phyloP scores from a whole-genome alignment of 495 filamentous ascomycete genomes.

The Hypoxylon subgilvum region DNA sequence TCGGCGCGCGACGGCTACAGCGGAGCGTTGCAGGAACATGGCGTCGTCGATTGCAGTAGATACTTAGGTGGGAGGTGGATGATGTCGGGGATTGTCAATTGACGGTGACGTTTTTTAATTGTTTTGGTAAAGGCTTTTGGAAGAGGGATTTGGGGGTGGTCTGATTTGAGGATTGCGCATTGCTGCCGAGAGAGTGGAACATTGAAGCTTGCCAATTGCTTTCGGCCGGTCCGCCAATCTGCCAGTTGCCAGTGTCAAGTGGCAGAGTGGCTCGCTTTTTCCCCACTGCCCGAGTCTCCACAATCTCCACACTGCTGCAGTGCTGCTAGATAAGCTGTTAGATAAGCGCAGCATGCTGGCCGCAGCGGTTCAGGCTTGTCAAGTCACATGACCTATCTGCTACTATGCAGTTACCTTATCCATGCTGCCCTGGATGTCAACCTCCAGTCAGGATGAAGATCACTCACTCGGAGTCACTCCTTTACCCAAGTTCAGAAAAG shows the following conservation, averaged over 20 bases:
- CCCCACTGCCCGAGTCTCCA: too few species aligned
- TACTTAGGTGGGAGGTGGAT: conserved; percentile 14
- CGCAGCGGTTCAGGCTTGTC: too few species aligned
- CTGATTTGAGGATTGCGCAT: conserved; percentile 33
- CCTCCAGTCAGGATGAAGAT: too few species aligned
- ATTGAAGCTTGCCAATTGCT: conserved; percentile 25
- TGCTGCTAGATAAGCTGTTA: conserved; percentile 37
- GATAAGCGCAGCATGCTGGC: too few species aligned
- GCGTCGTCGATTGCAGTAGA: conserved; percentile 39
- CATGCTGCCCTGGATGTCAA: too few species aligned
- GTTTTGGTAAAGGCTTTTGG: conserved; percentile 12
- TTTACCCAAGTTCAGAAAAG: background rate
- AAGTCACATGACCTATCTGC: conserved; percentile 1
- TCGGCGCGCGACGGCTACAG: conserved; percentile 72
- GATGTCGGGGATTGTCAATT: background rate
- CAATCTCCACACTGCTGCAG: too few species aligned
- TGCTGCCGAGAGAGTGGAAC: conserved; percentile 18
- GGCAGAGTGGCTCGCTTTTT: too few species aligned
- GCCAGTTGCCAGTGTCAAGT: too few species aligned
- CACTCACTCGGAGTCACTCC: too few species aligned
- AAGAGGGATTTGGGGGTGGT: conserved; percentile 43
- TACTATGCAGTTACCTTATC: background rate
- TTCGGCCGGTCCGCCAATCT: too few species aligned
- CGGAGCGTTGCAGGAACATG: conserved; percentile 88
- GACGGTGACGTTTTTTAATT: conserved; percentile 17